A percentile compares a stretch with the other conserved stretches of the same genome.
These are phyloP conservation scores for Liquidambar formosana DNA, from an alignment of 164 flowering plant genomes.

Conservation along the genomic window DNA sequence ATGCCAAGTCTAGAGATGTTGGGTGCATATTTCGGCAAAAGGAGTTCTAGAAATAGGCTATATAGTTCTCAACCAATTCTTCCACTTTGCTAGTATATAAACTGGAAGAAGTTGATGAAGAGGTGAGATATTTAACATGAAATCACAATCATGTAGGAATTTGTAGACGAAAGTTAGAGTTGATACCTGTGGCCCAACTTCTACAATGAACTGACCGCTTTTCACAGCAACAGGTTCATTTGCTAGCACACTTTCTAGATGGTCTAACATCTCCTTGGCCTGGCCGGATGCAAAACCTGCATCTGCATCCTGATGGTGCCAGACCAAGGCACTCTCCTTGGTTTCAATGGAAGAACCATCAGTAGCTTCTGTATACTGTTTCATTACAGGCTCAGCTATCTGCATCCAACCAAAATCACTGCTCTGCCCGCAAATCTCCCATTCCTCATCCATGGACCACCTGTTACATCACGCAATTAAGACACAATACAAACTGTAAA, in stretches of 20 bases:
- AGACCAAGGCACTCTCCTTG: constrained; percentile 79
- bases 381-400: constrained; percentile 74
- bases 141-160: not conserved
- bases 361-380: constrained; percentile 66
- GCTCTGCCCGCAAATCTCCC: constrained; percentile 52
- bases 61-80: too few relatives aligned
- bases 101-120: not conserved
- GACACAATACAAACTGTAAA: not conserved
- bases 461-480: constrained; percentile 22
- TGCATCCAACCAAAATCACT: constrained; percentile 61
- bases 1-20: not conserved
- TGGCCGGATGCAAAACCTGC: constrained; percentile 69
- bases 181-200: constrained; percentile 77
- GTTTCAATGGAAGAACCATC: constrained; percentile 71
- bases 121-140: not conserved
- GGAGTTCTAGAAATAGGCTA: too few relatives aligned
- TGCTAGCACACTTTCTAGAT: constrained; percentile 73
- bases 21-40: too few relatives aligned
- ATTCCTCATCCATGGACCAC: constrained; percentile 47
- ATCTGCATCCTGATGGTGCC: constrained; percentile 78
- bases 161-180: not conserved
- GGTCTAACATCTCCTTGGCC: constrained; percentile 74
- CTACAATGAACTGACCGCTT: constrained; percentile 71
- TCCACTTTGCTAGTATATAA: not conserved
- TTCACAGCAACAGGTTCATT: constrained; percentile 77